Evolutionary conservation across 371 early-diverging fungal genomes (phyloP).

Genomic region (Actinomucor elegans): DNA sequence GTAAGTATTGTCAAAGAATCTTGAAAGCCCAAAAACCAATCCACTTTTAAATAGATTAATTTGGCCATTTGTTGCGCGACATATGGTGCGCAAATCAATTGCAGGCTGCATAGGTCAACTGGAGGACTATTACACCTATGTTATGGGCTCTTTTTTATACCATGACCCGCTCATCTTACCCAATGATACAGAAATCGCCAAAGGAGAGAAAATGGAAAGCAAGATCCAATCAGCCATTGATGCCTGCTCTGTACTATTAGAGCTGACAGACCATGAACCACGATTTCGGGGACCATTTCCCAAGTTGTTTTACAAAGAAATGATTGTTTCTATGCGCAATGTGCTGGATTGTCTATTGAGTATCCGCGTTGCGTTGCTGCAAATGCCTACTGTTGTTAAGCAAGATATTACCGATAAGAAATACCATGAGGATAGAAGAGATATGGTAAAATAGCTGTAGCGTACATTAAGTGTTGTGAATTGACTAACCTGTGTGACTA

Average conservation of each 20-base stretch:
- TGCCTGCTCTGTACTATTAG: conserved; percentile 46
- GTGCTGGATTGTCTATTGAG: conserved; percentile 56
- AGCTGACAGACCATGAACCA: conserved; percentile 59
- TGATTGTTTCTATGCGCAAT: conserved; percentile 55
- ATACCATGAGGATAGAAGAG: conserved; percentile 47
- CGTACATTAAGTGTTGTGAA: not conserved
- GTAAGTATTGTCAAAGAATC: conserved; percentile 23
- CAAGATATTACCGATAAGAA: conserved; percentile 32
- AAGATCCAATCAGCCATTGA: conserved; percentile 40
- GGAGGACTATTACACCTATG: conserved; percentile 45
- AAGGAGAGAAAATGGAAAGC: conserved; percentile 39
- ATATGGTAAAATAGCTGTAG: conserved; percentile 42
- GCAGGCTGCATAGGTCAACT: conserved; percentile 38
- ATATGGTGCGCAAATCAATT: conserved; percentile 53
- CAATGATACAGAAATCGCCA: conserved; percentile 30
- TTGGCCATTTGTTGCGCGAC: conserved; percentile 66
- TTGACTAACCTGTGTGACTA: too few species aligned
- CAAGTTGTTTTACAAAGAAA: conserved; percentile 52
- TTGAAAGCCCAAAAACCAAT: not conserved
- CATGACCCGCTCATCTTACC: conserved; percentile 23
- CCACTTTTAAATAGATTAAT: conserved; percentile 29
- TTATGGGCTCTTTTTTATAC: conserved; percentile 44
- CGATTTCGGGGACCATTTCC: conserved; percentile 62
- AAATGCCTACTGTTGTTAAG: conserved; percentile 51
- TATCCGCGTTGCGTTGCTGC: conserved; percentile 49